Base-by-base conservation (phyloP, 305 asterid genomes). In the Lippia alba region DNA sequence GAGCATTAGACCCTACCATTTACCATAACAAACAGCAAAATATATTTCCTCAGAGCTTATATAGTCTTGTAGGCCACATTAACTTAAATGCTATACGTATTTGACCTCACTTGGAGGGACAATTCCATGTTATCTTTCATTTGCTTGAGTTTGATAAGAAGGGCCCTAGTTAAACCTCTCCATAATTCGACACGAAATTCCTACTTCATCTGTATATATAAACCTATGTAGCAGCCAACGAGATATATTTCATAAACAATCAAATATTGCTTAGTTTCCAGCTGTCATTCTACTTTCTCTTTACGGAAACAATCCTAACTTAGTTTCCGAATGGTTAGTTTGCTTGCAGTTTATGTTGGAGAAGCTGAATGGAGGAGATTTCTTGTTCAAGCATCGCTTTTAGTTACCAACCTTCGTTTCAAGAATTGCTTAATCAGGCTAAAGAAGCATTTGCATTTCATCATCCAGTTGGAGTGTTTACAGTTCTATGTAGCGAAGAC, bases 341-440 rank as follows among this genome's bases (percentile, higher is more conserved):
- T 49, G 81, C 80, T 17, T 12, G 54, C 74, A 57, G 74, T 69
- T 11, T 70, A 60, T 60, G 68, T 70, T 30, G 68, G 75, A 1
- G 8, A 36, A 17, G 12, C 34, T 11, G 19, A 33, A 33, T 62
- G n/a, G 50, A 62, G 30, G 59, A 54, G 58, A 41, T 63, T 62
- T 63, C 50, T 64, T 0, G 14, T 63, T 14, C 76, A 65, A 20
- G 3, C 64, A 54, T 62, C 70, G 20, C 55, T 16, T 20, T 53
- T 62, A 34, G 46, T 24, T 24, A 72, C 71, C 76, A 54, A 0
- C 64, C 56, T 41, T 63, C 53, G 9, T 63, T 72, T 49, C 76
- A 54, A 30, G 65, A 62, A 6, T 40, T 63, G 10, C 18, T 72
- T 30, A 55, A 44, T 15, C 45, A 18, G 54, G 56, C 76, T 40